phyloP scores from a whole-genome alignment of 352 stramenopile species.

The Aphanomyces astaci region DNA sequence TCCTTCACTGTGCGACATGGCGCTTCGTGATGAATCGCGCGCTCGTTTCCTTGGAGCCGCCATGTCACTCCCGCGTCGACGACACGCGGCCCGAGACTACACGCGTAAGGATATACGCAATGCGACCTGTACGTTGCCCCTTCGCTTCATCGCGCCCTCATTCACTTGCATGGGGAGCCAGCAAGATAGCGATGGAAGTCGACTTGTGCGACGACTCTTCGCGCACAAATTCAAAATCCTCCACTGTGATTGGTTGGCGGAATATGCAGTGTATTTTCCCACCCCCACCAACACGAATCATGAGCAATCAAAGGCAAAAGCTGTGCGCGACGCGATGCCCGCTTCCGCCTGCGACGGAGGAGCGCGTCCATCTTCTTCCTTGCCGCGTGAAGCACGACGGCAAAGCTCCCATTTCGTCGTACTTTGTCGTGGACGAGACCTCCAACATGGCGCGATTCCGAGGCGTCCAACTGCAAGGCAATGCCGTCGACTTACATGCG shows the following conservation, averaged over 20 bases:
- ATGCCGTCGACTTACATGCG: conserved; percentile 34
- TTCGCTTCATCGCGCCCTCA: background rate
- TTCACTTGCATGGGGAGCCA: background rate
- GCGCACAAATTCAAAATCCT: background rate
- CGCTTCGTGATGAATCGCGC: background rate
- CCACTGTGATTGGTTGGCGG: background rate
- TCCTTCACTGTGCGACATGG: background rate
- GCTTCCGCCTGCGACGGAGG: conserved; percentile 37
- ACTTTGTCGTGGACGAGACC: conserved; percentile 38
- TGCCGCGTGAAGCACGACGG: conserved; percentile 68
- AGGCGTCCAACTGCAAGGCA: conserved; percentile 52
- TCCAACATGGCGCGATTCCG: conserved; percentile 42
- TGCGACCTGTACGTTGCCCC: background rate
- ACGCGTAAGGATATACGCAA: background rate
- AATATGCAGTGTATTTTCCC: background rate
- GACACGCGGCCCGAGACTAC: background rate
- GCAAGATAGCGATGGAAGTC: background rate
- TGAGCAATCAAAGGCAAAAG: background rate
- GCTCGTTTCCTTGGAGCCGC: background rate
- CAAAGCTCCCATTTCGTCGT: conserved; percentile 54
- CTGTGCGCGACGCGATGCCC: conserved; percentile 72
- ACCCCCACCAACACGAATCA: background rate
- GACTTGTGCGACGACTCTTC: background rate
- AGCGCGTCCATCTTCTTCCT: conserved; percentile 62
- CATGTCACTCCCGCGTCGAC: background rate